A percentile compares a stretch with the other conserved stretches of the same genome.
Conservation (phyloP, 2,329 filamentous ascomycete genomes). For the Capronia coronata region DNA sequence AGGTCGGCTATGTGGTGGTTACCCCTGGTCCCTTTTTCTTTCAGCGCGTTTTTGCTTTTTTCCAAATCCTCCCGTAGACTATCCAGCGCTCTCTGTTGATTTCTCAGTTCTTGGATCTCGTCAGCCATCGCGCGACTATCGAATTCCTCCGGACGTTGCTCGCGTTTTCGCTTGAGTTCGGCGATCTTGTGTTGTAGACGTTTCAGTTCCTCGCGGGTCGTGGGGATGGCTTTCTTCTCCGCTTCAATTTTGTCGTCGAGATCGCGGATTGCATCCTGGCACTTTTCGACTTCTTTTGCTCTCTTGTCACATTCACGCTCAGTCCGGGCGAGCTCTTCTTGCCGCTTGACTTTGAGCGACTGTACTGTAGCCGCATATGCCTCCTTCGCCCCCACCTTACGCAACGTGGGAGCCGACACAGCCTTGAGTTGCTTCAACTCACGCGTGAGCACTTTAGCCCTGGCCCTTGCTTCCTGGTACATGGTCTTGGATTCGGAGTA, state of each 20-base stretch:
- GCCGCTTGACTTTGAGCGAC: conserved; percentile 45
- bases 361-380: conserved; percentile 50
- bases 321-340: conserved; percentile 45
- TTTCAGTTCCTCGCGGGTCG: conserved; percentile 48
- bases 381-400: conserved; percentile 63
- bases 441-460: conserved; percentile 48
- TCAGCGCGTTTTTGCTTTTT: conserved; percentile 31
- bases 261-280: conserved; percentile 35
- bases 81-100: conserved; percentile 32
- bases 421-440: conserved; percentile 56
- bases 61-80: conserved; percentile 34
- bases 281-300: conserved; percentile 39
- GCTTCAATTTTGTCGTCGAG: conserved; percentile 42
- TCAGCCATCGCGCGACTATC: conserved; percentile 38
- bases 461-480: conserved; percentile 49
- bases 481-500: conserved; percentile 53
- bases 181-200: conserved; percentile 54
- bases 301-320: conserved; percentile 26
- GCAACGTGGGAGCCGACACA: conserved; percentile 60
- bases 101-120: conserved; percentile 15
- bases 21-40: conserved; percentile 35
- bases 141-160: conserved; percentile 60
- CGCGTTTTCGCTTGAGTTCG: conserved; percentile 56
- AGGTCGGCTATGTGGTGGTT: conserved; percentile 37
- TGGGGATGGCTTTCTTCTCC: conserved; percentile 46